Evolutionary conservation across 192 early-diverging fungal species (phyloP).

Genomic region (Linnemannia zychae): DNA sequence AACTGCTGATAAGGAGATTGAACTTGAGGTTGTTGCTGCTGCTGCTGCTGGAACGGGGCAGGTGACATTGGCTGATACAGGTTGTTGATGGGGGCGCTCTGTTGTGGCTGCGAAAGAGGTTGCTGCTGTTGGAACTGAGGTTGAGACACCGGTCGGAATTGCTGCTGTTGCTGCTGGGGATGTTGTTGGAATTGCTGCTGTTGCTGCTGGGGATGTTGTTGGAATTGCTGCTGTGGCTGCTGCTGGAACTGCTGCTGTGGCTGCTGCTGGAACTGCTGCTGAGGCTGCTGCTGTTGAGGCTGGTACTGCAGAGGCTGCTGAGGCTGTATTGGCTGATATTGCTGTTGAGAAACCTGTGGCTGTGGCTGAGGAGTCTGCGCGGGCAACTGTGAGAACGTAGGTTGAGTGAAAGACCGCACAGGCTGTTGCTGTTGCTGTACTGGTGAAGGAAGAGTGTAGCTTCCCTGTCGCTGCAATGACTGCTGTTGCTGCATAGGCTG

Average conservation of each 20-base stretch:
- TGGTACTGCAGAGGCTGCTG: constrained; percentile 27
- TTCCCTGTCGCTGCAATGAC: constrained; percentile 31
- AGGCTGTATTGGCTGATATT: constrained; percentile 29
- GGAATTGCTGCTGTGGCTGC: constrained; percentile 23
- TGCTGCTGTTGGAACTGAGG: constrained; percentile 28
- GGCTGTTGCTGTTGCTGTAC: constrained; percentile 15
- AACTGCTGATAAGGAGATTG: constrained; percentile 11
- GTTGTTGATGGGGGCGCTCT: neutral
- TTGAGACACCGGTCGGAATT: constrained; percentile 34
- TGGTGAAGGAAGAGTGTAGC: constrained; percentile 27
- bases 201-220: neutral
- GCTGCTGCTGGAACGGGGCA: constrained; percentile 19
- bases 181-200: constrained; percentile 31
- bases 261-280: constrained; percentile 15
- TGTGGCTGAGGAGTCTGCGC: constrained; percentile 26
- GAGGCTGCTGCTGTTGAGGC: constrained; percentile 14
- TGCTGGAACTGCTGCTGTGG: constrained; percentile 14
- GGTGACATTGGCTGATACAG: constrained; percentile 16
- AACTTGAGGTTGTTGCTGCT: constrained; percentile 17
- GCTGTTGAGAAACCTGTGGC: constrained; percentile 25
- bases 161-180: constrained; percentile 16
- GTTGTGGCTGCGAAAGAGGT: constrained; percentile 17
- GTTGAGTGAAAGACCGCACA: constrained; percentile 22
- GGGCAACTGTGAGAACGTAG: constrained; percentile 22
- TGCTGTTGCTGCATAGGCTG: constrained; percentile 28